These are phyloP conservation scores for Aspergillus pseudoterreus DNA, from an alignment of 2,329 filamentous ascomycete genomes.

Conservation along the genomic window DNA sequence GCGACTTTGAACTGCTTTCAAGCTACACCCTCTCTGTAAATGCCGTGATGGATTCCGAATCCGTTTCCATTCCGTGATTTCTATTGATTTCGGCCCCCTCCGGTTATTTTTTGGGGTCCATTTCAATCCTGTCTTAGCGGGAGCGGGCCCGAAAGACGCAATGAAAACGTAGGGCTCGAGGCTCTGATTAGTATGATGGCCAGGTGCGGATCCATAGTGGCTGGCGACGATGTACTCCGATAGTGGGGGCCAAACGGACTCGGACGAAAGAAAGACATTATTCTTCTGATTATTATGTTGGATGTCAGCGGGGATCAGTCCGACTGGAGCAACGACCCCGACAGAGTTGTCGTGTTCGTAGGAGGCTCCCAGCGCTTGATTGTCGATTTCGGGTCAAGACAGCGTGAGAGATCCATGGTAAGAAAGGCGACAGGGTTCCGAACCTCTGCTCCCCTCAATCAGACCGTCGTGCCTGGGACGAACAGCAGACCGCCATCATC, in stretches of 20 bases:
- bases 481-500: neutral
- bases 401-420: too few relatives aligned
- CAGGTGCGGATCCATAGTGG: conserved; percentile 7
- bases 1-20: too few relatives aligned
- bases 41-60: too few relatives aligned
- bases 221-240: conserved; percentile 8
- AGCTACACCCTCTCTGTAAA: too few relatives aligned
- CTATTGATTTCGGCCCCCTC: too few relatives aligned
- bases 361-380: neutral
- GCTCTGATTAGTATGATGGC: too few relatives aligned
- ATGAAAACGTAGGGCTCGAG: too few relatives aligned
- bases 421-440: neutral
- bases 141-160: too few relatives aligned
- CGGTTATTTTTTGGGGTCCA: too few relatives aligned
- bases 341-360: neutral
- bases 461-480: neutral
- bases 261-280: neutral
- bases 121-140: too few relatives aligned
- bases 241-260: conserved; percentile 14
- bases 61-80: too few relatives aligned
- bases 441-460: neutral
- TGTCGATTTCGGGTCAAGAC: too few relatives aligned
- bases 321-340: neutral
- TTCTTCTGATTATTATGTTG: neutral
- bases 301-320: neutral